Evolutionary conservation across 2,329 filamentous ascomycete genomes (phyloP).

Genomic region (Aaosphaeria arxii): DNA sequence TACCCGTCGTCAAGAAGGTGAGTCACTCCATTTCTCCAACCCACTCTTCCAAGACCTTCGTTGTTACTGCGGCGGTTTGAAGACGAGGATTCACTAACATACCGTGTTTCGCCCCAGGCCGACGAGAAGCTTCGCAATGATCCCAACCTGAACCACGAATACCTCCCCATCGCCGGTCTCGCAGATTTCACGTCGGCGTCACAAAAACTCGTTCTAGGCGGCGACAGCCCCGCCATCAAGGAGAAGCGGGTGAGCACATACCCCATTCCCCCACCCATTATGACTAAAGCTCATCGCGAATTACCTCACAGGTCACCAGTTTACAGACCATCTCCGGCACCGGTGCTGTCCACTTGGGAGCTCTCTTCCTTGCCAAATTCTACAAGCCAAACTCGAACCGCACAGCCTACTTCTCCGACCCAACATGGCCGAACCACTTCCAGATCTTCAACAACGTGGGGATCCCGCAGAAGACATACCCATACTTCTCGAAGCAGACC

Average conservation of each 20-base stretch:
- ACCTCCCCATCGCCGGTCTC: conserved; percentile 91
- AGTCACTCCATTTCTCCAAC: conserved; percentile 13
- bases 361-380: conserved; percentile 91
- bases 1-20: conserved; percentile 96
- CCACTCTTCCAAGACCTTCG: neutral
- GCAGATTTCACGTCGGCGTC: conserved; percentile 83
- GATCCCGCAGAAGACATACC: conserved; percentile 76
- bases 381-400: conserved; percentile 65
- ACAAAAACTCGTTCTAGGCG: conserved; percentile 83
- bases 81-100: conserved; percentile 15
- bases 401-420: conserved; percentile 85
- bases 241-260: conserved; percentile 67
- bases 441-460: conserved; percentile 95
- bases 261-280: conserved; percentile 5
- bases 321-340: conserved; percentile 97
- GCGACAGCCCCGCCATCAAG: conserved; percentile 73
- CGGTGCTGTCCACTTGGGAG: conserved; percentile 89
- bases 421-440: conserved; percentile 98
- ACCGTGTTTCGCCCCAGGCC: conserved; percentile 61
- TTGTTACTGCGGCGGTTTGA: neutral
- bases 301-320: conserved; percentile 56
- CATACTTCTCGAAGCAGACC: conserved; percentile 87
- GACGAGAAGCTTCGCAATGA: conserved; percentile 86
- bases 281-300: conserved; percentile 23
- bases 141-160: conserved; percentile 94